phyloP scores from a whole-genome alignment of 345 rosid species.

The thale cress (Arabidopsis thaliana) region TAIR10.1 NC_003074.8:2872501-2873000 shows the following conservation, averaged over 20 bases:
- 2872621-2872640: conserved; percentile 96
- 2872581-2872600: not conserved
- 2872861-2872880: conserved; percentile 77
- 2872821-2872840: conserved; percentile 68
- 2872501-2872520: conserved; percentile 71
- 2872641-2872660: conserved; percentile 81
- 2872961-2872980: conserved; percentile 75
- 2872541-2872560: not conserved
- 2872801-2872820: conserved; percentile 55
- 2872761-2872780: conserved; percentile 71
- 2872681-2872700: conserved; percentile 80
- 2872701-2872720: conserved; percentile 86
- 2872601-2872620: conserved; percentile 27
- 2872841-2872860: conserved; percentile 67
- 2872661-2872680: conserved; percentile 63
- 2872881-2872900: conserved; percentile 79
- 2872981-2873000: conserved; percentile 82
- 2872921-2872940: conserved; percentile 72
- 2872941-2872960: conserved; percentile 75
- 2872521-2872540: conserved; percentile 80
- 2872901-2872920: conserved; percentile 88
- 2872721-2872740: conserved; percentile 70
- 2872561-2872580: not conserved
- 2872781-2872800: conserved; percentile 51
- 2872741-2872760: conserved; percentile 89